Percentiles rank a stretch among this genome's conserved stretches.
Evolutionary conservation across 305 asterid genomes (phyloP).

Genomic region (Fraxinus ornus): DNA sequence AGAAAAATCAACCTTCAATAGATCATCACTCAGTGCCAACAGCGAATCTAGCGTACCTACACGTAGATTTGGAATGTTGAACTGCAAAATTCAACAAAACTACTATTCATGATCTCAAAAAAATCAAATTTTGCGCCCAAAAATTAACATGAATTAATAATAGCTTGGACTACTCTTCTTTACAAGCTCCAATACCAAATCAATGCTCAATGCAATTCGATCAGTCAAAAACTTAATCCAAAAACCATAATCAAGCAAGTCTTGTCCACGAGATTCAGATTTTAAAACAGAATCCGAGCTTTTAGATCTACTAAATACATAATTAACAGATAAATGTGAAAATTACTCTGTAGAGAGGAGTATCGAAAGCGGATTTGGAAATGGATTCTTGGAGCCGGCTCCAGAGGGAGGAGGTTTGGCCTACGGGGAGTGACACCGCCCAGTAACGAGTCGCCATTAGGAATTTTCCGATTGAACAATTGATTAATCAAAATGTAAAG

Average conservation of each 20-base stretch:
- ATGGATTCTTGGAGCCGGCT: conserved; percentile 85
- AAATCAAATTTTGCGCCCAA: neutral
- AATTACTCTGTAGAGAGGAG: conserved; percentile 78
- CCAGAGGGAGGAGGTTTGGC: conserved; percentile 56
- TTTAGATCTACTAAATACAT: neutral
- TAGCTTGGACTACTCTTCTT: neutral
- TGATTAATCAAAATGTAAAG: neutral
- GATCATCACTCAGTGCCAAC: conserved; percentile 80
- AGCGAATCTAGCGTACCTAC: conserved; percentile 89
- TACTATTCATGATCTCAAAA: neutral
- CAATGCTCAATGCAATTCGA: conserved; percentile 31
- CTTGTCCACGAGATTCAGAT: neutral
- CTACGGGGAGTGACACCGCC: conserved; percentile 82
- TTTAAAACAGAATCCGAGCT: neutral
- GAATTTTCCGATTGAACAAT: neutral
- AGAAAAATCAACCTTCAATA: conserved; percentile 53
- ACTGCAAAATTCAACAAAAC: conserved; percentile 45
- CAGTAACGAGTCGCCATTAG: conserved; percentile 84
- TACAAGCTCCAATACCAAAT: neutral
- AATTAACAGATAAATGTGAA: neutral
- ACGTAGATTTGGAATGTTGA: conserved; percentile 92
- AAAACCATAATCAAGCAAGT: neutral
- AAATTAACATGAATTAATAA: neutral
- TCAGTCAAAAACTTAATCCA: neutral
- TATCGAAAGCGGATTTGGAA: conserved; percentile 80